These are phyloP conservation scores for Oryza longistaminata DNA, from an alignment of 176 grass and related monocot genomes.

Conservation along the genomic window DNA sequence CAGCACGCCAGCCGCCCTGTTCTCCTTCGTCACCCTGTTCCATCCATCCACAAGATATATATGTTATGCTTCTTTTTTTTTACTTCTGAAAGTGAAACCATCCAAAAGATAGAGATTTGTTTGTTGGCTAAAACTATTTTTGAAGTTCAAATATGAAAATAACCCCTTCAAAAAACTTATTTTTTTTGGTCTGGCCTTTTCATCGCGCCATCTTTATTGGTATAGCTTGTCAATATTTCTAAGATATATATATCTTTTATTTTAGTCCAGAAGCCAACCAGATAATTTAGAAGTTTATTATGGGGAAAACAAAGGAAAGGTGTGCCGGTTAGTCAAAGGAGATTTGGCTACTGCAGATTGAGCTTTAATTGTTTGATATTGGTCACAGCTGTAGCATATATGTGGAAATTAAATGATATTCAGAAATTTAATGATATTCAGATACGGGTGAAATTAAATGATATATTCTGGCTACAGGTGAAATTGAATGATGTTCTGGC, in stretches of 20 bases:
- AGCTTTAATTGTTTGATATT: background rate
- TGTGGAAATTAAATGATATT: background rate
- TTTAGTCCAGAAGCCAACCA: background rate
- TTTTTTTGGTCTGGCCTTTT: background rate
- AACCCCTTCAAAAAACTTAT: background rate
- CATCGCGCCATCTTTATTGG: background rate
- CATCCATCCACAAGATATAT: background rate
- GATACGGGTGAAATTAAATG: background rate
- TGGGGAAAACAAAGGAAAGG: background rate
- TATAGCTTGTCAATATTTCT: background rate
- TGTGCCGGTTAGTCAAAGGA: background rate
- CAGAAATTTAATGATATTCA: background rate
- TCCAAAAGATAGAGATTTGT: background rate
- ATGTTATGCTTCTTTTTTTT: background rate
- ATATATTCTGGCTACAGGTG: background rate
- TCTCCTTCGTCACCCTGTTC: conserved; percentile 67
- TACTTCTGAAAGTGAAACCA: background rate
- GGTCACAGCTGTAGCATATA: background rate
- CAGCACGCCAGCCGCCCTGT: conserved; percentile 62
- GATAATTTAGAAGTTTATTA: background rate
- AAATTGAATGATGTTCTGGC: background rate
- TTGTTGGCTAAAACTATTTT: background rate
- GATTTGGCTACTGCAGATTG: background rate
- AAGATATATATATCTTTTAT: background rate
- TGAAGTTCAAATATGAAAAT: background rate